These are phyloP conservation scores for Dryadomyces sulphureus DNA, from an alignment of 2,329 filamentous ascomycete genomes.

Conservation along the genomic window DNA sequence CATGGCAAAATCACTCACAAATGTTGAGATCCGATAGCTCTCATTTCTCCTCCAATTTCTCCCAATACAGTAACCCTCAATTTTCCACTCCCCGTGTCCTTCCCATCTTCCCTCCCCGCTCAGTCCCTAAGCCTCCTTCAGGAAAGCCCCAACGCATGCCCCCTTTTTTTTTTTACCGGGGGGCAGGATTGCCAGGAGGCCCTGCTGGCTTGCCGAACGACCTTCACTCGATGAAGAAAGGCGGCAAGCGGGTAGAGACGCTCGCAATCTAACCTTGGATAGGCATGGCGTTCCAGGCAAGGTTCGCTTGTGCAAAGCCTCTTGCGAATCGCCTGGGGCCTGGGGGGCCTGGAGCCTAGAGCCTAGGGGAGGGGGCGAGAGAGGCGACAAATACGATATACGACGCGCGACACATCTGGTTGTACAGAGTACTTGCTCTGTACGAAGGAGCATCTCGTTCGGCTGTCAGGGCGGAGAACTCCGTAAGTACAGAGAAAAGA, in stretches of 20 bases:
- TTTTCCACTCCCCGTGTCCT: neutral
- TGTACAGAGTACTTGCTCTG: too few species aligned
- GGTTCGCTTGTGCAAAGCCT: neutral
- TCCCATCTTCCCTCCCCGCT: neutral
- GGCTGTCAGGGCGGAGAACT: too few species aligned
- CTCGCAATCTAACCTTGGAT: conserved; percentile 9
- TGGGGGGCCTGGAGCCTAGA: too few species aligned
- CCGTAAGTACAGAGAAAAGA: too few species aligned
- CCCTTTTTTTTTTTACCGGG: neutral
- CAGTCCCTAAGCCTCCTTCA: neutral
- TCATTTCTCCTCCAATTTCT: neutral
- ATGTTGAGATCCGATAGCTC: too few species aligned
- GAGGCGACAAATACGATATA: too few species aligned
- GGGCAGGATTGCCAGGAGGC: neutral
- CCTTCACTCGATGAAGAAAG: conserved; percentile 12
- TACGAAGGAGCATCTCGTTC: too few species aligned
- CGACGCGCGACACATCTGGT: too few species aligned
- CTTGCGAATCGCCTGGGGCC: neutral
- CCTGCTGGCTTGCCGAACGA: conserved; percentile 5
- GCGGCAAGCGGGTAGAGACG: conserved; percentile 10
- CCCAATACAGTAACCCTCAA: too few species aligned
- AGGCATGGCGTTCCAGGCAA: conserved; percentile 5
- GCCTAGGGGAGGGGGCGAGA: too few species aligned
- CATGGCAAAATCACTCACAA: too few species aligned
- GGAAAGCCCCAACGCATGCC: conserved; percentile 1